Evolutionary conservation across 352 stramenopile species (phyloP), one percentile per base, ranked within the genome.

Genomic region (Globisporangium recalcitrans): DNA sequence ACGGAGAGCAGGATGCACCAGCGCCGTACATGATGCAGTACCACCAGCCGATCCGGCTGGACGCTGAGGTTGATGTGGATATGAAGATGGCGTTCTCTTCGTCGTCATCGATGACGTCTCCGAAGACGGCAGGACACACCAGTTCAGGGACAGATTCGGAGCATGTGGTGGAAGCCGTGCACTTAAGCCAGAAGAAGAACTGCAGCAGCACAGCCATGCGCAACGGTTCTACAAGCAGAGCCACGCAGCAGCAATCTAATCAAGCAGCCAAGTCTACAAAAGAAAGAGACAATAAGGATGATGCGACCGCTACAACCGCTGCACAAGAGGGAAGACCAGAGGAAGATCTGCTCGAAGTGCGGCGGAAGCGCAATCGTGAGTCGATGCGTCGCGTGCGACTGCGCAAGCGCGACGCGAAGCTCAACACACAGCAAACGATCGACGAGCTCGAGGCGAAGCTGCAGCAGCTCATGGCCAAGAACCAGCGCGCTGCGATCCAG

Each of bases 321-420:
- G 26, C 6, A 10, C 14, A 8, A 6, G 24, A 54, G 14, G 34
- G 13, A 6, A 10, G 29, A 1, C 21, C 53, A 19, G 53, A 59
- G 16, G 53, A 47, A 21, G 53, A 59, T 22, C 53, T 59, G 36
- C 53, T 59, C 5, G 34, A 49, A 29, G 26, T 55, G 5, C 62
- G 70, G 10, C 63, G 70, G 3, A 64, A 64, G 55, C 67, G 67
- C 36, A 77, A 77, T 29, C 60, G 70, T 40, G 70, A 74, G 27
- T 71, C 67, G 27, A 77, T 77, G 70, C 70, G 65, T 8, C 70
- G 68, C 29, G 70, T 65, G 29, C 57, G 64, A 1, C 49, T 55
- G 42, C 67, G 70, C 44, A 70, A 73, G 61, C 62, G 60, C 16
- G 62, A 63, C n/a, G 59, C 48, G 1, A 42, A 60, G 7, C 26